These are phyloP conservation scores for Phanerochaete sordida DNA, from an alignment of 768 basidiomycete genomes.

Conservation along the genomic window DNA sequence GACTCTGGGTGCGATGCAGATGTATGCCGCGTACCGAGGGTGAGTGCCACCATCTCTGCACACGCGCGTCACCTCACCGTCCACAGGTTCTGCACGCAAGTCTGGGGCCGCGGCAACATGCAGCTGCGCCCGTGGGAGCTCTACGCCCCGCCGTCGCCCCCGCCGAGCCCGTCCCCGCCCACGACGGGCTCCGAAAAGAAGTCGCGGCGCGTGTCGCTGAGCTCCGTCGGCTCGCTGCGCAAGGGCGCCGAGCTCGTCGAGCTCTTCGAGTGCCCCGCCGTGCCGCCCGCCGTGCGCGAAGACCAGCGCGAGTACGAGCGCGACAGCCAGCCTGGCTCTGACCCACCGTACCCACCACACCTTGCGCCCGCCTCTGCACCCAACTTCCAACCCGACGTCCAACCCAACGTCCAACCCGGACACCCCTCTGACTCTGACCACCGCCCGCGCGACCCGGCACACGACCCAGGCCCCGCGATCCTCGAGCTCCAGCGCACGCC, in stretches of 20 bases:
- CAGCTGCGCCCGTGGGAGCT: slow-evolving; percentile 40
- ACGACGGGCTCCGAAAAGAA: neutral
- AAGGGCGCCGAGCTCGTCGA: neutral
- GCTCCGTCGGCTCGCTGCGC: neutral
- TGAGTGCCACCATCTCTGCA: slow-evolving; percentile 3
- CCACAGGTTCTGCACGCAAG: slow-evolving; percentile 31
- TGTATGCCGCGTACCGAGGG: slow-evolving; percentile 35
- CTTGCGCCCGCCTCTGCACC: no score
- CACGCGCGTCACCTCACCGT: neutral
- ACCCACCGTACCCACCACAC: no score
- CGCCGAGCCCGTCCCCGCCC: neutral
- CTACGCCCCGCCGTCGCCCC: neutral
- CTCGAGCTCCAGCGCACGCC: neutral
- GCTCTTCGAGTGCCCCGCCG: neutral
- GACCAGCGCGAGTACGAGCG: no score
- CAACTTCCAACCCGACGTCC: no score
- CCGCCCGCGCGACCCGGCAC: no score
- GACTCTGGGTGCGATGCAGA: slow-evolving; percentile 27
- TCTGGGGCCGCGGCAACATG: slow-evolving; percentile 31
- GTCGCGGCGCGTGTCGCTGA: neutral
- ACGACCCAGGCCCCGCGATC: neutral
- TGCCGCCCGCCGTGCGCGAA: neutral
- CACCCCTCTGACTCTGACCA: no score
- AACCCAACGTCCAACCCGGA: no score
- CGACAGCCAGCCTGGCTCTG: no score